phyloP scores from a whole-genome alignment of 805 yeast genomes.

The Pichia insulana region DNA sequence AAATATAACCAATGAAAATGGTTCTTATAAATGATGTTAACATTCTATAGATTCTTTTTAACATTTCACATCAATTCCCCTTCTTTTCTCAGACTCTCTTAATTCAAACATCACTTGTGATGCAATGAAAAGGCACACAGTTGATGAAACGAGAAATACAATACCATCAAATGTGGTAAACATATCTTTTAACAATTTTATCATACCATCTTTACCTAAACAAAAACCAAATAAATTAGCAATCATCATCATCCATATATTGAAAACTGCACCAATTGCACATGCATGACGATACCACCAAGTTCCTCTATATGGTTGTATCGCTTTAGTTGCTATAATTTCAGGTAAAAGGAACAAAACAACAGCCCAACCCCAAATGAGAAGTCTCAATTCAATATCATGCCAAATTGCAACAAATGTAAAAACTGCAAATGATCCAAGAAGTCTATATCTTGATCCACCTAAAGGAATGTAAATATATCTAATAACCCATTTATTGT shows the following conservation, averaged over 20 bases:
- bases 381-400: conserved; percentile 78
- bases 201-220: conserved; percentile 80
- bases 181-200: conserved; percentile 56
- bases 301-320: conserved; percentile 25
- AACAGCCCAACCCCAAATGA: conserved; percentile 94
- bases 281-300: conserved; percentile 78
- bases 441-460: conserved; percentile 60
- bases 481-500: conserved; percentile 80
- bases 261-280: conserved; percentile 79
- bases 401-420: conserved; percentile 98
- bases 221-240: conserved; percentile 95
- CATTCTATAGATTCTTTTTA: conserved; percentile 19
- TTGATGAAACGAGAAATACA: conserved; percentile 51
- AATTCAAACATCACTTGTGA: conserved; percentile 92
- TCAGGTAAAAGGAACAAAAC: conserved; percentile 87
- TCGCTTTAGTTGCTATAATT: conserved; percentile 45
- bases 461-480: conserved; percentile 91
- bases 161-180: conserved; percentile 65
- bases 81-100: conserved; percentile 76
- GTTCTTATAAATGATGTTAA: not conserved
- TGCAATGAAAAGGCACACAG: conserved; percentile 66
- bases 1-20: conserved; percentile 19
- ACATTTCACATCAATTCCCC: conserved; percentile 77
- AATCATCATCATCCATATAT: conserved; percentile 97
- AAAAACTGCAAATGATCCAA: conserved; percentile 78